phyloP scores from a whole-genome alignment of 345 rosid genomes.

The Brassica carinata region DNA sequence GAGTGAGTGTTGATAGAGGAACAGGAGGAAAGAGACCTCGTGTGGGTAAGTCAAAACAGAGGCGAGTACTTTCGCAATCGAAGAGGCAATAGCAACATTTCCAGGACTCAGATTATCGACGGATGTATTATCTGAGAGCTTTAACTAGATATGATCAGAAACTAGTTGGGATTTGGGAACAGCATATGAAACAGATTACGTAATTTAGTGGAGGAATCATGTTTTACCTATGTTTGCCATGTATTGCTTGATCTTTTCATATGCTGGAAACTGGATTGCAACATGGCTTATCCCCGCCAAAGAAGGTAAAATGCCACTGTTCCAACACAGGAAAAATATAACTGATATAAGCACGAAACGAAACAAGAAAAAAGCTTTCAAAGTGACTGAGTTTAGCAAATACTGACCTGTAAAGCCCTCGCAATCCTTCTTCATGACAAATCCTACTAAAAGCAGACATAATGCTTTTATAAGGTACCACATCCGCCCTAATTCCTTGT shows the following conservation, averaged over 20 bases:
- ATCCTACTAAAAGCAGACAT: slow-evolving; percentile 83
- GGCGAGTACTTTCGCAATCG: slow-evolving; percentile 78
- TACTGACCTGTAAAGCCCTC: slow-evolving; percentile 87
- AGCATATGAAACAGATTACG: neutral
- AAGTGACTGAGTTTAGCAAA: neutral
- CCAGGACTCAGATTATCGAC: slow-evolving; percentile 62
- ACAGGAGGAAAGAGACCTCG: slow-evolving; percentile 56
- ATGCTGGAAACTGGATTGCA: slow-evolving; percentile 95
- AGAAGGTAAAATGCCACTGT: slow-evolving; percentile 94
- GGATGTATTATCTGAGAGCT: slow-evolving; percentile 59
- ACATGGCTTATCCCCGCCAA: slow-evolving; percentile 93
- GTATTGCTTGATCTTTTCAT: slow-evolving; percentile 78
- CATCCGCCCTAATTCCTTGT: slow-evolving; percentile 71
- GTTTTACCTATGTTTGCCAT: slow-evolving; percentile 69
- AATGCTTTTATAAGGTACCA: slow-evolving; percentile 80
- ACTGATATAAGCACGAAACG: neutral
- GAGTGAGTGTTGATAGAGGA: neutral
- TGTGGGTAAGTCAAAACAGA: slow-evolving; percentile 90
- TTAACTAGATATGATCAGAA: slow-evolving; percentile 39
- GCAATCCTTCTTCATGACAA: slow-evolving; percentile 76
- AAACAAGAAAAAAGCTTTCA: neutral
- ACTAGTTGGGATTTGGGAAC: neutral
- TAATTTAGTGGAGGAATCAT: slow-evolving; percentile 5
- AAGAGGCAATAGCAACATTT: slow-evolving; percentile 78
- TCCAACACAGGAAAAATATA: slow-evolving; percentile 30